Evolutionary conservation across 306 rosid species (phyloP), one percentile per base, ranked within the genome.

Genomic region (Cucurbita maxima): DNA sequence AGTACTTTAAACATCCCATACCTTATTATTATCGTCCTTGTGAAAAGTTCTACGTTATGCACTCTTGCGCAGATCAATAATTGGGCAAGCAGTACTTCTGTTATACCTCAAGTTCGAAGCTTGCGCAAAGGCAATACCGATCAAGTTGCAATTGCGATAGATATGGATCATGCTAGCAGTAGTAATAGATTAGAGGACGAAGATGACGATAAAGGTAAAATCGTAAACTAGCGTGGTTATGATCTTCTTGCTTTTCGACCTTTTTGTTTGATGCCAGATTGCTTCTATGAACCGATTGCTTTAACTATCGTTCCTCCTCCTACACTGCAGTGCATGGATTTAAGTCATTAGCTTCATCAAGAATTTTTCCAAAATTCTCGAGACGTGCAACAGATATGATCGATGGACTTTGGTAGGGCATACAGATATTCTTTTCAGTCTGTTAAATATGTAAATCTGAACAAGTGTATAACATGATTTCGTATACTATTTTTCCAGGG

Each of bases 51-150:
- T 44, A 62, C 22, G 55, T 73, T 74, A 44, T 80, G 80, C 18
- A 44, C 74, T 77, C 62, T 71, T 75, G 1, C 62, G 78, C 80
- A 94, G 99, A 70, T 77, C 47, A 91, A 85, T 71, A 87, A 85
- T 44, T 82, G 97, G 99, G 84, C 79, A 38, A 73, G 87, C 51
- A 92, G 92, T 38, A 72, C 90, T 55, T 86, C 92, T 64, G 67
- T 82, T 61, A 76, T 96, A 37, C 86, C 99, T 71, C 99, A 87
- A 88, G 99, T 94, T 52, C 99, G 96, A 69, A 91, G 99, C 88
- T 82, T 91, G 76, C 99, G 97, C 75, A 94, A 94, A 81, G 96
- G 88, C 78, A 94, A 85, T 76, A 89, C 41, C 47, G 97, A 94
- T 58, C 95, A 94, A 84, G 84, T 94, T 78, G 91, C 99, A 76